A percentile compares a stretch with the other conserved stretches of the same genome.
Conservation (phyloP, 208 protist genomes). For the Leishmania braziliensis region DNA sequence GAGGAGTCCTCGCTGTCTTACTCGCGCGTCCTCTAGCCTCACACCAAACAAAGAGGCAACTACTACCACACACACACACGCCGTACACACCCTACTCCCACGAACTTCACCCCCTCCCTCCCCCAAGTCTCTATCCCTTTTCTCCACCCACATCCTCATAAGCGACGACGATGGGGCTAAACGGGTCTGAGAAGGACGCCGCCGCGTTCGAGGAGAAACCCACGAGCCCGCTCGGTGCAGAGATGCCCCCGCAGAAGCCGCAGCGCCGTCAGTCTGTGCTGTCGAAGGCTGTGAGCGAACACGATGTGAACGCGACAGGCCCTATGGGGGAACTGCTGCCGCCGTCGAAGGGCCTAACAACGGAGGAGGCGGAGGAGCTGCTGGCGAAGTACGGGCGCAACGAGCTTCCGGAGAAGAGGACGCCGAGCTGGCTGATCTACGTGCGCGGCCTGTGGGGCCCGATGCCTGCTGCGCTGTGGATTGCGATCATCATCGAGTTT, state of each 20-base stretch:
- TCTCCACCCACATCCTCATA: not conserved
- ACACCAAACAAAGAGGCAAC: not conserved
- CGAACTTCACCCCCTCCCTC: not conserved
- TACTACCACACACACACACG: not conserved
- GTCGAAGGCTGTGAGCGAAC: slow-evolving; percentile 73
- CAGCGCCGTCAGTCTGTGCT: slow-evolving; percentile 71
- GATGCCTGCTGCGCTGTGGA: slow-evolving; percentile 88
- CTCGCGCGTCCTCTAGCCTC: not conserved
- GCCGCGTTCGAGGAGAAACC: slow-evolving; percentile 38
- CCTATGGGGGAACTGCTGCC: slow-evolving; percentile 37
- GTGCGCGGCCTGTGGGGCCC: slow-evolving; percentile 80
- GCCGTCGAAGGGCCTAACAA: slow-evolving; percentile 68
- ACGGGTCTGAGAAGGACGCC: no score
- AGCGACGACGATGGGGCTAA: not conserved
- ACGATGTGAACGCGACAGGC: slow-evolving; percentile 42
- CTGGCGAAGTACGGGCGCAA: slow-evolving; percentile 77
- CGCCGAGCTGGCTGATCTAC: slow-evolving; percentile 83
- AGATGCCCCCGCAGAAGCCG: slow-evolving; percentile 54
- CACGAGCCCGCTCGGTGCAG: slow-evolving; percentile 27
- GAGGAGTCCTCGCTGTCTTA: not conserved
- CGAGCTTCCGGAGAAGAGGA: slow-evolving; percentile 77
- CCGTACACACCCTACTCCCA: not conserved
- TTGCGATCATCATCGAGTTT: slow-evolving; percentile 91
- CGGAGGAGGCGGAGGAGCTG: slow-evolving; percentile 59
- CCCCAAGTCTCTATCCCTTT: not conserved